Evolutionary conservation across 2,329 filamentous ascomycete species (phyloP), one percentile per base, ranked within the genome.

Genomic region (Ilyonectria sp.): DNA sequence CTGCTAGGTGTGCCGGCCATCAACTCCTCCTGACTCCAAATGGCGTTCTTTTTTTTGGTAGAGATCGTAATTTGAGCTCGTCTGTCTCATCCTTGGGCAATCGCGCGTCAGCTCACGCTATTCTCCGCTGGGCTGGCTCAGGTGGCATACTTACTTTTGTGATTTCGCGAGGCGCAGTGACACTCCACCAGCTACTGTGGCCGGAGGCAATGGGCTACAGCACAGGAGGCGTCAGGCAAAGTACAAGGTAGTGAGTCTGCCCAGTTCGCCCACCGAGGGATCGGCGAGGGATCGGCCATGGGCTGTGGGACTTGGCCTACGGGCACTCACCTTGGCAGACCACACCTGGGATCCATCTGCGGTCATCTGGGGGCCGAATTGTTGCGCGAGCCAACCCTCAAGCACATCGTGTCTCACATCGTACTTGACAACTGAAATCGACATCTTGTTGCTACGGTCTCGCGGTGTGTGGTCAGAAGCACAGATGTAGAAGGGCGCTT

Each of bases 151-250:
- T 35, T 52, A 63, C 60, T 9, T 17, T n/a, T 13, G 60, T 49
- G 31, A 63, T 57, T 31, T 33, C 31, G 3, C 44, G 43, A 2
- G 60, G 60, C 6, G 60, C 60, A 6, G 31, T 50, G 4, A 63
- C 53, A 8, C 56, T 53, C 60, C 60, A 63, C 4, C 56, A 19
- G 31, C 33, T 57, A 21, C 43, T 63, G 11, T 57, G 52, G 3
- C 53, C 52, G 17, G 44, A 52, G 11, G 40, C 19, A 11, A 50
- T 43, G 13, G 49, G 5, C 60, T 63, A 19, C 6, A 11, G 6
- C 19, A 21, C 26, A 43, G 6, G 40, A n/a, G 23, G 33, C 33
- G 6, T 52, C 43, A 55, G 40, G n/a, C 1, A 43, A 8, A n/a
- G 40, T 8, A 8, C 40, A n/a, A 17, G 40, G 40, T 17, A 43